These are phyloP conservation scores for Tetradesmus lagerheimii DNA, from an alignment of 139 green algal species.

Conservation along the genomic window DNA sequence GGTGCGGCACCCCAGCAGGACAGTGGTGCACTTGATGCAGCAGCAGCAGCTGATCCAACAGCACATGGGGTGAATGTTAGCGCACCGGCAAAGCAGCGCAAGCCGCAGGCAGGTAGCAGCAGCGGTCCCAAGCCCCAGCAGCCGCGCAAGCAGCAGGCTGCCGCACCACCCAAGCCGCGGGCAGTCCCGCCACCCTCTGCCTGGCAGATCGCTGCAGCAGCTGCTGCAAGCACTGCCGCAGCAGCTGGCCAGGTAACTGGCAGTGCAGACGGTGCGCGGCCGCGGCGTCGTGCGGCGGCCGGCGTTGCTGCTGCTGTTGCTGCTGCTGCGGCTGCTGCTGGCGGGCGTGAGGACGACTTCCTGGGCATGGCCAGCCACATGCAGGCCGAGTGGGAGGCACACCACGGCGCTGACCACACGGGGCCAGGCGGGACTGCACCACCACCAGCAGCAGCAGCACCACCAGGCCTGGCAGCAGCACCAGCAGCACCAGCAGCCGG, in stretches of 20 bases:
- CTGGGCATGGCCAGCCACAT: constrained; percentile 37
- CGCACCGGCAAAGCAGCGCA: neutral
- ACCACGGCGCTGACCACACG: constrained; percentile 2
- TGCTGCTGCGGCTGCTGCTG: constrained; percentile 28
- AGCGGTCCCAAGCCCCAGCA: neutral
- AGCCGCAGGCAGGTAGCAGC: neutral
- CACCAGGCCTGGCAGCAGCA: neutral
- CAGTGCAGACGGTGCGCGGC: neutral
- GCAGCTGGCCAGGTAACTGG: neutral
- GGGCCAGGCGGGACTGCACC: neutral
- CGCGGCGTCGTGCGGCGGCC: constrained; percentile 13
- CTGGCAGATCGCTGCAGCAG: neutral
- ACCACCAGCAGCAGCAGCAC: neutral
- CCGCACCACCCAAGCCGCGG: neutral
- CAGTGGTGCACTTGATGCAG: neutral
- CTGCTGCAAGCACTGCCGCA: neutral
- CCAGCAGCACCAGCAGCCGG: neutral
- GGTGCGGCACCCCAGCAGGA: neutral
- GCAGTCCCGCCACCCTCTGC: neutral
- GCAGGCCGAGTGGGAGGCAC: constrained; percentile 16
- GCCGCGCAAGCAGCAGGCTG: neutral
- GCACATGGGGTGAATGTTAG: neutral
- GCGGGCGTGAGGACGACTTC: neutral
- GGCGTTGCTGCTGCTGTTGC: constrained; percentile 17
- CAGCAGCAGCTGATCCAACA: no score